These are phyloP conservation scores for Paulownia fortunei DNA, from an alignment of 257 asterid genomes.

Conservation along the genomic window DNA sequence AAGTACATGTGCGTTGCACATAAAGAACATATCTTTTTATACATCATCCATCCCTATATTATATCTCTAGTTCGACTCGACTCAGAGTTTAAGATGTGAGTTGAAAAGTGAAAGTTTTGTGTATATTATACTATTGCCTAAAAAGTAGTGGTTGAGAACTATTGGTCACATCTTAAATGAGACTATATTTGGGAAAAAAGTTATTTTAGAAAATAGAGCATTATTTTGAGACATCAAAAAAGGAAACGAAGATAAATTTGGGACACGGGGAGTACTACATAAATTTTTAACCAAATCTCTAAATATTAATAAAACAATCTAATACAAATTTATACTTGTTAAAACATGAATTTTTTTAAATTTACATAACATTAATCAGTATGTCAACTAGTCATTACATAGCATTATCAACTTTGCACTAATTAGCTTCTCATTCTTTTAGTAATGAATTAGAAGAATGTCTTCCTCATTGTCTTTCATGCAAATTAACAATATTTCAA, in stretches of 20 bases:
- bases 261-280: background rate
- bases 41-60: background rate
- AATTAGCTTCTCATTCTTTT: background rate
- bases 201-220: background rate
- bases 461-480: background rate
- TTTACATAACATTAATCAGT: background rate
- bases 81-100: background rate
- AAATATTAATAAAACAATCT: slow-evolving; percentile 8
- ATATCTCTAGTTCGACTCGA: background rate
- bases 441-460: background rate
- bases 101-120: background rate
- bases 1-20: background rate
- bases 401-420: background rate
- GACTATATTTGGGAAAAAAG: background rate
- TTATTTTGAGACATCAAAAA: background rate
- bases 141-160: background rate
- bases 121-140: background rate
- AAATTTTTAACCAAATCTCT: background rate
- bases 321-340: background rate
- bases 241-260: background rate
- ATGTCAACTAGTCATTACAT: background rate
- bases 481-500: slow-evolving; percentile 9
- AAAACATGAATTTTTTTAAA: background rate
- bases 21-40: background rate
- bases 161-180: background rate